Evolutionary conservation across 2,329 filamentous ascomycete genomes (phyloP), one percentile per base, ranked within the genome.

Genomic region (Ceratocystiopsis sp.): DNA sequence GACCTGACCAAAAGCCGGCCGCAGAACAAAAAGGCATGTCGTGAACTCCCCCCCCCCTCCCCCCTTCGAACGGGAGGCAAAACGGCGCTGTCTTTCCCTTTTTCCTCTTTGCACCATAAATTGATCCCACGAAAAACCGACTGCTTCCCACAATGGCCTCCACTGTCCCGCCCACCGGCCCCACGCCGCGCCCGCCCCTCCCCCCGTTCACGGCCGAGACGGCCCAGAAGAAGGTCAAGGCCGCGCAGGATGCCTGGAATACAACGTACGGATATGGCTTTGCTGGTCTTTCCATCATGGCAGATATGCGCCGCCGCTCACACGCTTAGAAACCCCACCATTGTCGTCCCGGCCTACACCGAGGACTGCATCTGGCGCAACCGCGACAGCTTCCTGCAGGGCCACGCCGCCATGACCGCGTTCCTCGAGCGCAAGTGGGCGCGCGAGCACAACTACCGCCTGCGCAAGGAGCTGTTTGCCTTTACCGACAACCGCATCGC

Each of bases 241-340:
- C 77, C 16, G 84, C 83, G 0, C 85, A 93, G 56, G 73, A 84
- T 56, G 66, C 79, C 3, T 93, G 85, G 85, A 93, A 93, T 54
- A 80, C 77, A 1, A 71, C 66, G 80, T 84, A 59, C 50, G n/a
- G n/a, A n/a, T n/a, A n/a, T n/a, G n/a, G 63, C 36, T 25, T 25
- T 36, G 11, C 3, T 4, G 5, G 12, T 29, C 18, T 4, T 17
- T 19, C 37, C 18, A 7, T 12, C 6, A 2, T 14, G 9, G n/a
- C 19, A 4, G 37, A 14, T 17, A 4, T 12, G 8, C 40, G 18
- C 15, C 33, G 17, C 21, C n/a, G 12, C 3, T 19, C 25, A 35
- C 9, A 19, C 41, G 8, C n/a, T 4, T 46, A 84, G 79, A 53
- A 66, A 84, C 47, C 81, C 83, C 0, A 61, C 66, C 4, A 61